Conservation (phyloP, 179 eudicot species). For the Silene coronaria region DNA sequence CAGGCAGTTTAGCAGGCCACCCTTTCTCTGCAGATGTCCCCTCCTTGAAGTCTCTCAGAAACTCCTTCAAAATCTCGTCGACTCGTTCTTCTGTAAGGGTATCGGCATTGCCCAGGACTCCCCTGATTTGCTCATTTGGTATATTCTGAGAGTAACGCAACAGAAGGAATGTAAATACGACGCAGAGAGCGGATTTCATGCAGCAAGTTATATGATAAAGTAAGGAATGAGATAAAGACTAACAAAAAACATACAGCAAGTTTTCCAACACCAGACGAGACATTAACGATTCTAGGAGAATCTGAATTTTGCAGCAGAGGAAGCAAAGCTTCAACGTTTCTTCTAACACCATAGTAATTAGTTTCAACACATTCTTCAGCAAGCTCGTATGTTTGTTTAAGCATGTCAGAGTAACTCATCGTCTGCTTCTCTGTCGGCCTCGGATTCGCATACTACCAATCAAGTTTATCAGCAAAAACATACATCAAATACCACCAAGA, state of each 20-base stretch:
- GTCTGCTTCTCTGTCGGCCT: slow-evolving; percentile 1
- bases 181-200: too few relatives aligned
- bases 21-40: slow-evolving; percentile 35
- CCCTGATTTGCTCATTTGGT: slow-evolving; percentile 21
- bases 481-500: neutral
- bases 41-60: slow-evolving; percentile 43
- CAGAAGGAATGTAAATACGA: neutral
- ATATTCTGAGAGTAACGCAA: slow-evolving; percentile 21
- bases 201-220: too few relatives aligned
- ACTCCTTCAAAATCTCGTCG: slow-evolving; percentile 37
- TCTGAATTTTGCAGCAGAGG: slow-evolving; percentile 33
- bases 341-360: slow-evolving; percentile 40
- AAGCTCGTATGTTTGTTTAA: slow-evolving; percentile 27
- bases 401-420: neutral
- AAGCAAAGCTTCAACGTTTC: slow-evolving; percentile 27
- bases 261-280: slow-evolving; percentile 32
- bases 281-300: slow-evolving; percentile 48
- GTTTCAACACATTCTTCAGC: slow-evolving; percentile 35
- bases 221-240: too few relatives aligned
- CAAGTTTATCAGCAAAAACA: slow-evolving; percentile 1
- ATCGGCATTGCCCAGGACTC: slow-evolving; percentile 25
- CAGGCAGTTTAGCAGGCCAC: slow-evolving; percentile 39
- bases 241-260: slow-evolving; percentile 24
- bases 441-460: neutral
- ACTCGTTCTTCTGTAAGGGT: slow-evolving; percentile 47